phyloP scores from a whole-genome alignment of 768 basidiomycete genomes.

The Dictyophora rubrovolvata region DNA sequence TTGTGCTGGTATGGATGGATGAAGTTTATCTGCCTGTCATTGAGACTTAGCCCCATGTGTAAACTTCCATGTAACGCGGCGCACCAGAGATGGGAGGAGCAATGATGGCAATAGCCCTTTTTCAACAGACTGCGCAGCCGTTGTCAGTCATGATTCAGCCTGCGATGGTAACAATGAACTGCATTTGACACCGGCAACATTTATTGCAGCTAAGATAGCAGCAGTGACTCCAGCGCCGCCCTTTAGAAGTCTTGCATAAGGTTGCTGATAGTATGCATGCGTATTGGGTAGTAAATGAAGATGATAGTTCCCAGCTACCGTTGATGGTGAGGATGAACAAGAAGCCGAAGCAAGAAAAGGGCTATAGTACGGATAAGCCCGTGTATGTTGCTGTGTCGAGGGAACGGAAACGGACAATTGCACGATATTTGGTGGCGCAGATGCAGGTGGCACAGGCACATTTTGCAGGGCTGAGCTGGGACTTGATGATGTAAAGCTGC shows the following conservation, averaged over 20 bases:
- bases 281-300: not conserved
- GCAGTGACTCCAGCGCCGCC: not conserved
- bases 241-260: not conserved
- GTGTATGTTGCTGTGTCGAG: not conserved
- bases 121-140: too few species aligned
- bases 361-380: not conserved
- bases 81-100: too few species aligned
- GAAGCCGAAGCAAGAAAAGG: not conserved
- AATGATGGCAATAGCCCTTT: too few species aligned
- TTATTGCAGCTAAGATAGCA: not conserved
- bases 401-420: not conserved
- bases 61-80: too few species aligned
- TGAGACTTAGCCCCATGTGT: constrained; percentile 21
- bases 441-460: too few species aligned
- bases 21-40: not conserved
- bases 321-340: not conserved
- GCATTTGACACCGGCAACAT: not conserved
- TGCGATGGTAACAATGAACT: too few species aligned
- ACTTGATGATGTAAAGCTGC: too few species aligned
- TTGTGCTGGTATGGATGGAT: constrained; percentile 43
- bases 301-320: not conserved
- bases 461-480: too few species aligned
- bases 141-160: too few species aligned
- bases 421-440: too few species aligned
- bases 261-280: not conserved